These are phyloP conservation scores for Cladorrhinum sp. DNA, from an alignment of 2,329 filamentous ascomycete genomes.

Conservation along the genomic window DNA sequence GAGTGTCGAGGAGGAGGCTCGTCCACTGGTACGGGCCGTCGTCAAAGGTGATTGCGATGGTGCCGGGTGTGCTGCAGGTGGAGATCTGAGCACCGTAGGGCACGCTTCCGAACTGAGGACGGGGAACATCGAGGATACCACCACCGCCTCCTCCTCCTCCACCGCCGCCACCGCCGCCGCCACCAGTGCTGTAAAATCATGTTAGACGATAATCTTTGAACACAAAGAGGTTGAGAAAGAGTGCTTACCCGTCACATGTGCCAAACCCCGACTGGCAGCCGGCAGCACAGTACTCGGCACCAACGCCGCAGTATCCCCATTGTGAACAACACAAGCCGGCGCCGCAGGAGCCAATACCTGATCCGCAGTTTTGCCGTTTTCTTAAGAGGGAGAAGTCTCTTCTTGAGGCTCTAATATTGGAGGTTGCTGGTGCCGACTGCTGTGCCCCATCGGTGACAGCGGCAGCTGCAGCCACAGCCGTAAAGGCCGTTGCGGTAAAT, in stretches of 20 bases:
- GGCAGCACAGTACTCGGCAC: slow-evolving; percentile 9
- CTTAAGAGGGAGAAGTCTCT: background rate
- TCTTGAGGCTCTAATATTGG: background rate
- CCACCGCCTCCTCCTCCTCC: slow-evolving; percentile 1
- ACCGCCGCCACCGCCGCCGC: background rate
- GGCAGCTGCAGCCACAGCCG: background rate
- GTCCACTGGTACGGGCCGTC: slow-evolving; percentile 35
- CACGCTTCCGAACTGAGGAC: slow-evolving; percentile 18
- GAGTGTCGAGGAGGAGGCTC: slow-evolving; percentile 31
- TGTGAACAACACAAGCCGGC: slow-evolving; percentile 11
- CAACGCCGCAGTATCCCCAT: slow-evolving; percentile 14
- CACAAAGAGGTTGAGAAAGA: background rate
- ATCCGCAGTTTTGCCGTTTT: slow-evolving; percentile 15
- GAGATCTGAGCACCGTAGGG: slow-evolving; percentile 20
- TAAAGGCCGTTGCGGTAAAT: background rate
- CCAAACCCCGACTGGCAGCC: slow-evolving; percentile 14
- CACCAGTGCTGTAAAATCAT: background rate
- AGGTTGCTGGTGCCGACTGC: background rate
- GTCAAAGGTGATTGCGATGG: slow-evolving; percentile 34
- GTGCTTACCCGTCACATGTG: slow-evolving; percentile 1
- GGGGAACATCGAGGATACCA: slow-evolving; percentile 9
- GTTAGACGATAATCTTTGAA: background rate
- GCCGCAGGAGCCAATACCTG: slow-evolving; percentile 12
- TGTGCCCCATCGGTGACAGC: background rate
- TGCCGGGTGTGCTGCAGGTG: slow-evolving; percentile 17